Conservation (phyloP, 2,329 filamentous ascomycete genomes). For the Epichloe festucae region DNA sequence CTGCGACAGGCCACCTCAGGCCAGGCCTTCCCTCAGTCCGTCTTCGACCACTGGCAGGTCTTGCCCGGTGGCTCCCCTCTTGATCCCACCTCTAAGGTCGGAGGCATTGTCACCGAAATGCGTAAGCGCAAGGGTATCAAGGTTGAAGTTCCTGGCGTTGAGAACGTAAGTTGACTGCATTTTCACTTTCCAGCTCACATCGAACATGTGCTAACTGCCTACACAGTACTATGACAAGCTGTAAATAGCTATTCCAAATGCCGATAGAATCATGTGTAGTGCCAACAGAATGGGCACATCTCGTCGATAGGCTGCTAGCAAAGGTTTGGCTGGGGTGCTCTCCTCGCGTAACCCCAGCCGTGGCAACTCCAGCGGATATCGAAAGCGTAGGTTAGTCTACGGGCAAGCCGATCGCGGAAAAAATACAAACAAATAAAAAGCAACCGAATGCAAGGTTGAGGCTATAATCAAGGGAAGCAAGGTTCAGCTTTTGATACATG, state of each 20-base stretch:
- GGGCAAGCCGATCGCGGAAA: conserved; percentile 9
- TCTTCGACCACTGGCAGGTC: conserved; percentile 98
- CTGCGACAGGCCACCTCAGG: conserved; percentile 86
- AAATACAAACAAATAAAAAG: conserved; percentile 3
- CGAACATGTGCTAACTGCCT: conserved; percentile 11
- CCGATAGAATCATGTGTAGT: conserved; percentile 33
- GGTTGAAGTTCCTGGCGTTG: conserved; percentile 80
- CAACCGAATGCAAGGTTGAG: conserved; percentile 23
- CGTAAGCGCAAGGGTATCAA: conserved; percentile 99
- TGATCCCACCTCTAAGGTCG: conserved; percentile 70
- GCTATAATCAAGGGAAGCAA: conserved; percentile 25
- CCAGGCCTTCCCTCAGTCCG: conserved; percentile 97
- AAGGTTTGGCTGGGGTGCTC: conserved; percentile 18
- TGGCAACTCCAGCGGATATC: conserved; percentile 6
- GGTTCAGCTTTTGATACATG: conserved; percentile 25
- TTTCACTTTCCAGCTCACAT: neutral
- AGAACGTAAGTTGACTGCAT: conserved; percentile 62
- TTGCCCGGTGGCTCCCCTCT: conserved; percentile 88
- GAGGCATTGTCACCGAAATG: conserved; percentile 73
- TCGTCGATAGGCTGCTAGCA: conserved; percentile 27
- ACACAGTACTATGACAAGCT: conserved; percentile 95
- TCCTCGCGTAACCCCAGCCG: conserved; percentile 12
- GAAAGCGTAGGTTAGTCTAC: conserved; percentile 16
- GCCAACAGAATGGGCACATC: conserved; percentile 26
- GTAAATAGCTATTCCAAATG: conserved; percentile 45